Evolutionary conservation across 1,284 basidiomycete species (phyloP), one percentile per base, ranked within the genome.

Genomic region (Wolfiporia cocos): DNA sequence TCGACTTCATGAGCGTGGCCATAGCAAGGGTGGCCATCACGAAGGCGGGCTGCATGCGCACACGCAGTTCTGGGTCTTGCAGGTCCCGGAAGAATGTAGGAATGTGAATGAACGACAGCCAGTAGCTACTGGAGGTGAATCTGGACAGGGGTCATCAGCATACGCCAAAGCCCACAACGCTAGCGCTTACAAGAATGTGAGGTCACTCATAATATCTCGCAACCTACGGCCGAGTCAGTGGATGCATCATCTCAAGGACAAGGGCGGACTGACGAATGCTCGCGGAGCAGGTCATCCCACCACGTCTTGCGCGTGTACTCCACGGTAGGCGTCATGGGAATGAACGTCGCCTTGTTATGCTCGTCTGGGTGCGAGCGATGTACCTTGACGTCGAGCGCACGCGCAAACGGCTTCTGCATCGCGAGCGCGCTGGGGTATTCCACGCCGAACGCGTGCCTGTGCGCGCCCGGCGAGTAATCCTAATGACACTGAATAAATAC

Each of bases 1-100:
- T 86, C 2, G 85, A 86, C 49, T 78, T 78, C 70, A 81, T 79
- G n/a, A 86, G 70, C 9, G 70, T 78, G 0, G 84, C 76, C 54
- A 87, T 73, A 1, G 84, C 85, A 28, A 87, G 70, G 11, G 74
- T 73, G 2, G 83, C 71, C 36, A 79, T 70, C 33, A 88, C 70
- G 41, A 89, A 72, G 2, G 81, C 69, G 4, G 86, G 84, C 52
- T 86, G 85, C 49, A 86, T 76, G 14, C 61, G 61, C 7, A 68
- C 55, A 21, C 79, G 70, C 18, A 69, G 62, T 6, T 69, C 66
- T 2, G 73, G 68, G 50, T 73, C 65, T 48, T 64, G 68, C 35
- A 88, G 64, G 40, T 67, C 71, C 43, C 69, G 68, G 47, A 77
- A 57, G 50, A 87, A 74, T 40, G 69, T 65, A 7, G 68, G 60